Base-by-base conservation (phyloP, 106 monocot species). In the Dactylorhiza incarnata region DNA sequence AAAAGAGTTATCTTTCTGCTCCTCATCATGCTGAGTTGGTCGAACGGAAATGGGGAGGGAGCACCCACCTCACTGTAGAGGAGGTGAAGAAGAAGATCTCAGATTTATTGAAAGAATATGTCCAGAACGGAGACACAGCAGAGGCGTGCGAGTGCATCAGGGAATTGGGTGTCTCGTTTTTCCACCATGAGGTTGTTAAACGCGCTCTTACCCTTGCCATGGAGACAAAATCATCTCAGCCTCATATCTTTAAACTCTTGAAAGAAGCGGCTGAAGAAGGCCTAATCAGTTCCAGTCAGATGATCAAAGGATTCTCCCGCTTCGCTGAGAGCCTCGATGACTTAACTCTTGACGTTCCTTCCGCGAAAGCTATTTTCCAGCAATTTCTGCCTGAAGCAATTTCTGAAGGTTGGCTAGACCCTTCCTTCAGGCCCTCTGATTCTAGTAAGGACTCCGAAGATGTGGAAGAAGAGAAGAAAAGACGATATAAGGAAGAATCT, bases 121-220 rank as follows among this genome's bases (percentile, higher is more conserved):
- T 82, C 25, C 80, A 87, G 70, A 91, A 77, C 75, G 89, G 90
- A 17, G 93, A 96, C 45, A 87, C 93, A 15, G 79, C 71, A 61
- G 96, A 94, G 76, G 93, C 93, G 6, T 97, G 93, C 62, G 78
- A 91, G 49, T 97, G 96, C 84, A 89, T 97, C 53, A 87, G 96
- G 78, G 93, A 94, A 62, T 74, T 97, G 6, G 91, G 88, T 4
- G 88, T 95, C 46, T 59, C 93, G 3, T 95, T 95, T 82, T 93
- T 95, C 68, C 95, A 93, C 75, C 95, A 95, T 63, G 95, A 95
- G 84, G 96, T 97, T 45, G 96, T 97, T 17, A 97, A 97, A 74
- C 84, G 93, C 19, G 89, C 96, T 61, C 76, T 95, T 17, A 81
- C 78, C 49, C 78, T 95, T 77, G 88, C 88, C n/a, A 87, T 95